Base-by-base conservation (phyloP, 768 basidiomycete genomes). In the Lactarius akahatsu region DNA sequence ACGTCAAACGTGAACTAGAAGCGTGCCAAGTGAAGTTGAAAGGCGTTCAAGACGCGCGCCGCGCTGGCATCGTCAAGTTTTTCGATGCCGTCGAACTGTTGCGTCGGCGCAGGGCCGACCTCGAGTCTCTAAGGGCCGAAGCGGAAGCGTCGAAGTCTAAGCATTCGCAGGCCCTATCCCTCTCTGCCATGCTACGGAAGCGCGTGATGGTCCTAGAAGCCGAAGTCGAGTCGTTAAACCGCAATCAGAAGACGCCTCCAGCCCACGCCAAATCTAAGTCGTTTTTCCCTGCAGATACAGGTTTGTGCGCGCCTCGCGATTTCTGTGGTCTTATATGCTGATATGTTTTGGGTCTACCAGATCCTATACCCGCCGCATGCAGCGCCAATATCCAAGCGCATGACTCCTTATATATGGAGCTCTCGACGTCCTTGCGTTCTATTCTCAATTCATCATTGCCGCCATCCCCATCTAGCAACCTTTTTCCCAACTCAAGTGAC, bases 171-270 rank as follows among this genome's bases (percentile, higher is more conserved):
- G 55, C 16, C 45, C 16, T 16, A 15, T 52, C 50, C 20, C 38
- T 61, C 4, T 57, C 60, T 16, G 28, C 60, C 6, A 30, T 55
- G 16, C 36, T 66, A 26, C 60, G 9, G 26, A 55, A 66, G 32
- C 65, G 65, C 36, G 26, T 62, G 30, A 23, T 0, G 3, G 36
- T 50, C 6, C 50, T 66, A 8, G 65, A 65, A 61, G 64, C 40
- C 40, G 23, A 60, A 45, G 59, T 65, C 16, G 16, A 56, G 52
- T 36, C 6, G 23, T 60, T 65, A 30, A 61, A 54, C 34, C 15
- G 52, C 40, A 9, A 36, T 16, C 58, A 18, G 59, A 45, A 43
- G 6, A 8, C 11, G 16, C n/a, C 23, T 15, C 28, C 40, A 45
- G 16, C 40, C 2, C 38, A 13, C n/a, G 23, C 45, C 13, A 6